Percentiles rank a stretch among this genome's conserved stretches.
phyloP scores from a whole-genome alignment of 306 rosid genomes.

The Cajanus cajan region DNA sequence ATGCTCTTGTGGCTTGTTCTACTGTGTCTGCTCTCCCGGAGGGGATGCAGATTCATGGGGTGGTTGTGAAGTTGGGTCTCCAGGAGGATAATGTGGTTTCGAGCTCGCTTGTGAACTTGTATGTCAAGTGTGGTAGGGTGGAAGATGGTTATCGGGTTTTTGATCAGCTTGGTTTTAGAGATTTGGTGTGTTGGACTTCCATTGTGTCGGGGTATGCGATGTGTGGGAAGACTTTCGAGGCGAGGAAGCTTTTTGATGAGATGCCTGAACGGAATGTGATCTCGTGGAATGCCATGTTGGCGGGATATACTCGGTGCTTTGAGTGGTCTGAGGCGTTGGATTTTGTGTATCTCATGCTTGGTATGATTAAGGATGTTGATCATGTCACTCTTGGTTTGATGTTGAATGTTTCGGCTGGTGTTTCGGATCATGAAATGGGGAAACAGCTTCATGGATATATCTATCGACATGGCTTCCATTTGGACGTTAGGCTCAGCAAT shows the following conservation, averaged over 20 bases:
- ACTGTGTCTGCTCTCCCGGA: conserved; percentile 44
- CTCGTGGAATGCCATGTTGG: conserved; percentile 84
- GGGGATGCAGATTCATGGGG: conserved; percentile 71
- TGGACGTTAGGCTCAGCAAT: conserved; percentile 54
- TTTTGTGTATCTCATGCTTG: conserved; percentile 52
- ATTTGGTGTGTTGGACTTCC: conserved; percentile 69
- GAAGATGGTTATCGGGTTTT: conserved; percentile 52
- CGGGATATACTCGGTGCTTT: conserved; percentile 46
- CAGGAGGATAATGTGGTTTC: conserved; percentile 54
- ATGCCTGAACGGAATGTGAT: conserved; percentile 74
- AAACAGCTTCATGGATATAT: conserved; percentile 66
- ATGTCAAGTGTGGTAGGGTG: conserved; percentile 58
- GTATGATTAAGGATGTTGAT: conserved; percentile 36
- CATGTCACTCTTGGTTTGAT: conserved; percentile 60
- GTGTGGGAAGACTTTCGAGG: conserved; percentile 56
- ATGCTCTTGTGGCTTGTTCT: conserved; percentile 64
- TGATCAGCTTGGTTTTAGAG: conserved; percentile 48
- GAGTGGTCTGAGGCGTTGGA: conserved; percentile 56
- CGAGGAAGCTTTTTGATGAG: conserved; percentile 55
- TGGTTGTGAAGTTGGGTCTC: conserved; percentile 50
- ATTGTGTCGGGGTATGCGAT: conserved; percentile 63
- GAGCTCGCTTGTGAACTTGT: conserved; percentile 59
- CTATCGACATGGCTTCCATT: conserved; percentile 49
- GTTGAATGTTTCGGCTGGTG: conserved; percentile 48
- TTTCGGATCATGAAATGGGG: conserved; percentile 61